Conservation (phyloP, 805 yeast species). For the Limtongia smithiae region DNA sequence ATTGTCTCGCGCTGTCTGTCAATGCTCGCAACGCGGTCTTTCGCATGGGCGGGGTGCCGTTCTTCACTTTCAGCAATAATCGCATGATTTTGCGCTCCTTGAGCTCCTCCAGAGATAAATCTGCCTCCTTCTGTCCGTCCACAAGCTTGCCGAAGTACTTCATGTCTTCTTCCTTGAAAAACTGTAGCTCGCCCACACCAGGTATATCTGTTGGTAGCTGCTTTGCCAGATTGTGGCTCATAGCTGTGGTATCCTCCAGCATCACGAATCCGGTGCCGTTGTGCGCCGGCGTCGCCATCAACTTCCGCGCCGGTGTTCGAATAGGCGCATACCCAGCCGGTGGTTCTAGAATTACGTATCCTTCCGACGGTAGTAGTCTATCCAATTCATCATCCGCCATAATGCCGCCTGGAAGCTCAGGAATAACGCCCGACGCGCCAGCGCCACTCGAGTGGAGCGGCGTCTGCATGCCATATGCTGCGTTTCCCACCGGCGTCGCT, state of each 20-base stretch:
- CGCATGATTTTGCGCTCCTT: slow-evolving; percentile 60
- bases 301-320: slow-evolving; percentile 40
- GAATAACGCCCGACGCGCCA: neutral
- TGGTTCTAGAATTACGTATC: slow-evolving; percentile 45
- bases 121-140: slow-evolving; percentile 35
- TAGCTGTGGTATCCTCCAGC: slow-evolving; percentile 47
- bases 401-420: slow-evolving; percentile 10
- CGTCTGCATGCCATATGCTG: slow-evolving; percentile 34
- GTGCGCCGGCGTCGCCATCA: slow-evolving; percentile 32
- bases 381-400: slow-evolving; percentile 49
- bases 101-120: slow-evolving; percentile 49
- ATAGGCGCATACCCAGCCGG: slow-evolving; percentile 48
- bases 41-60: slow-evolving; percentile 67
- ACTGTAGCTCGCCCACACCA: slow-evolving; percentile 61
- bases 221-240: slow-evolving; percentile 35
- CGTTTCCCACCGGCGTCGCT: slow-evolving; percentile 20
- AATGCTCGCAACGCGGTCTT: slow-evolving; percentile 65
- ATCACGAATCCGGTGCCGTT: slow-evolving; percentile 42
- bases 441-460: slow-evolving; percentile 9
- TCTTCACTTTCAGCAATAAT: slow-evolving; percentile 65
- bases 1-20: slow-evolving; percentile 56
- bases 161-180: slow-evolving; percentile 67
- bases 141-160: slow-evolving; percentile 65
- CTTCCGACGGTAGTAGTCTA: slow-evolving; percentile 48
- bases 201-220: slow-evolving; percentile 52